Percentiles rank a stretch among this genome's conserved stretches.
Conservation (phyloP, 768 basidiomycete species). For the Mycena filopes region DNA sequence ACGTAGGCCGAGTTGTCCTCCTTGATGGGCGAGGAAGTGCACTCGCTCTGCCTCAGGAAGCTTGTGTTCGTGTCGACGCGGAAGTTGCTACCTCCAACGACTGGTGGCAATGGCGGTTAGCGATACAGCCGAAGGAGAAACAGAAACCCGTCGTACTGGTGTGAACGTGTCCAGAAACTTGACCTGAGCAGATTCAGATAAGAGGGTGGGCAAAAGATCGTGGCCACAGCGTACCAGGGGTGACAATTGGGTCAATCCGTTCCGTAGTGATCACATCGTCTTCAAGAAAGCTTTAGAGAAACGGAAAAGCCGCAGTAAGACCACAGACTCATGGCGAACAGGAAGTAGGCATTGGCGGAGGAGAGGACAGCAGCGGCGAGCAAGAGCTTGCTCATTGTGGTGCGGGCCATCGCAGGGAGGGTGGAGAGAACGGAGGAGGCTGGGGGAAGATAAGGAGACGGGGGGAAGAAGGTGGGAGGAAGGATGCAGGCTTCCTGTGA, state of each 20-base stretch:
- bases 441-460: slow-evolving; percentile 24
- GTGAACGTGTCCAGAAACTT: slow-evolving; percentile 59
- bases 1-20: slow-evolving; percentile 66
- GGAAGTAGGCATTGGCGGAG: slow-evolving; percentile 31
- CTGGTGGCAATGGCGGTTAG: slow-evolving; percentile 39
- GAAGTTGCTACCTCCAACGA: slow-evolving; percentile 66
- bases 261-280: slow-evolving; percentile 58
- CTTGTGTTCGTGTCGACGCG: slow-evolving; percentile 53
- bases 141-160: slow-evolving; percentile 33
- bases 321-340: slow-evolving; percentile 27
- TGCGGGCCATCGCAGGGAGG: slow-evolving; percentile 27
- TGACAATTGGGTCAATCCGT: slow-evolving; percentile 62
- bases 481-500: not conserved
- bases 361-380: slow-evolving; percentile 32
- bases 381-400: slow-evolving; percentile 26
- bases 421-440: slow-evolving; percentile 23
- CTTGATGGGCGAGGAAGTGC: slow-evolving; percentile 63
- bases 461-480: slow-evolving; percentile 12
- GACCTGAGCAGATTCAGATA: slow-evolving; percentile 38
- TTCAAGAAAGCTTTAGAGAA: slow-evolving; percentile 28
- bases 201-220: not conserved
- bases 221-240: slow-evolving; percentile 37
- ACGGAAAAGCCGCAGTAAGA: not conserved
- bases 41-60: slow-evolving; percentile 55
- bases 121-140: not conserved